phyloP scores from a whole-genome alignment of 331 rosid genomes.

The Erythrophleum ivorense region DNA sequence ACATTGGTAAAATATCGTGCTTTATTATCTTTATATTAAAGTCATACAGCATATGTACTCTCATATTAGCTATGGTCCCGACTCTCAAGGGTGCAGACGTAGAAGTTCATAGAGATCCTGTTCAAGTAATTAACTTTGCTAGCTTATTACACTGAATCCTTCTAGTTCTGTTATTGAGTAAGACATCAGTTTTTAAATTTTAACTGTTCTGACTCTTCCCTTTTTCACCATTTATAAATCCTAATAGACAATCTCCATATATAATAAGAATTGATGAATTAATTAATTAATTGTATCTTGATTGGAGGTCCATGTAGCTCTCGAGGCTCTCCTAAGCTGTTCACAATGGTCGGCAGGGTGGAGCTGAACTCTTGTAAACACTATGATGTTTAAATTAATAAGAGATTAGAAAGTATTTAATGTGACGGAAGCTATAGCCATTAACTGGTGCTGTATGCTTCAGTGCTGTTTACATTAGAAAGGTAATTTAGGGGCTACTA shows the following conservation, averaged over 20 bases:
- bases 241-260: not conserved
- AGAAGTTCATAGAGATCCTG: no score
- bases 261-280: not conserved
- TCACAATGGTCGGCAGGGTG: not conserved
- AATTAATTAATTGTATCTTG: not conserved
- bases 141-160: not conserved
- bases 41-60: no score
- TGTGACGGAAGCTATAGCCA: not conserved
- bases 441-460: not conserved
- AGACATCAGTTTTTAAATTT: conserved; percentile 1
- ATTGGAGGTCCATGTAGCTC: not conserved
- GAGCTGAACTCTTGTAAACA: not conserved
- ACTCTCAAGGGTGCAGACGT: no score
- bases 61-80: no score
- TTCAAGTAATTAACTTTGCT: not conserved
- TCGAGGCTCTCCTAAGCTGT: not conserved
- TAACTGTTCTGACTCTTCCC: not conserved
- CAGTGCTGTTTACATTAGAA: conserved; percentile 28
- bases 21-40: not conserved
- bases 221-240: not conserved
- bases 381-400: no score
- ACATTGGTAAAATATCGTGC: not conserved
- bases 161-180: not conserved
- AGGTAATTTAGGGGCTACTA: conserved; percentile 46
- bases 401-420: not conserved